Evolutionary conservation across 441 rosid species (phyloP), one percentile per base, ranked within the genome.

Genomic region (Populus hybrid): DNA sequence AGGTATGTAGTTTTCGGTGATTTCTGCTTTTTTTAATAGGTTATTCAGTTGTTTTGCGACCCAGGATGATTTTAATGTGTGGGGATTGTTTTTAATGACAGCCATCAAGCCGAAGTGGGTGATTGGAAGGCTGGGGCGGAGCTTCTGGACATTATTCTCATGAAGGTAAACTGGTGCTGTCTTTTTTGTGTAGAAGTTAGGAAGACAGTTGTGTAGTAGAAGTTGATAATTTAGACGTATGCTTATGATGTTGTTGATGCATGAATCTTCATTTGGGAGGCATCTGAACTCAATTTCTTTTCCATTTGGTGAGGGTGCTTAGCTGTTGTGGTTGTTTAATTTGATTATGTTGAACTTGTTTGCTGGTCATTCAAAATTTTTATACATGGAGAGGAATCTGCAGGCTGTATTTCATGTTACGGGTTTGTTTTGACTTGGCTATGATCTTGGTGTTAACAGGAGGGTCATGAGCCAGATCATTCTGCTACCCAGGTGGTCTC

Each of bases 81-180:
- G 7, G 0, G 35, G 7, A n/a, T 76, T 76, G 5, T 34, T 73
- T 77, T 72, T 0, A 40, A 50, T 76, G 6, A 23, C 84, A 90
- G 95, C 77, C 87, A 88, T 79, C 90, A 86, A 26, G 87, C 86
- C 16, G 93, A 89, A 83, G n/a, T 85, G 65, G 82, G 76, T 67
- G 94, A 93, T 78, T 81, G 81, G 0, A 86, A 82, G 71, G 95
- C 92, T 8, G 85, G 92, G 79, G 89, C 96, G 0, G 98, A 93
- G 86, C 91, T 93, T 88, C 70, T 91, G 72, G 98, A 93, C 78
- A 81, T 91, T 6, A 91, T 93, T 67, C 90, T 85, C 36, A 91
- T 76, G 87, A 90, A 88, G 97, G 93, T 91, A 79, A 8, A 18
- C 18, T 26, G 28, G 30, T 8, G 26, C 18, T 26, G 73, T 16